These are phyloP conservation scores for Drosera spatulata DNA, from an alignment of 179 eudicot genomes.

Conservation along the genomic window DNA sequence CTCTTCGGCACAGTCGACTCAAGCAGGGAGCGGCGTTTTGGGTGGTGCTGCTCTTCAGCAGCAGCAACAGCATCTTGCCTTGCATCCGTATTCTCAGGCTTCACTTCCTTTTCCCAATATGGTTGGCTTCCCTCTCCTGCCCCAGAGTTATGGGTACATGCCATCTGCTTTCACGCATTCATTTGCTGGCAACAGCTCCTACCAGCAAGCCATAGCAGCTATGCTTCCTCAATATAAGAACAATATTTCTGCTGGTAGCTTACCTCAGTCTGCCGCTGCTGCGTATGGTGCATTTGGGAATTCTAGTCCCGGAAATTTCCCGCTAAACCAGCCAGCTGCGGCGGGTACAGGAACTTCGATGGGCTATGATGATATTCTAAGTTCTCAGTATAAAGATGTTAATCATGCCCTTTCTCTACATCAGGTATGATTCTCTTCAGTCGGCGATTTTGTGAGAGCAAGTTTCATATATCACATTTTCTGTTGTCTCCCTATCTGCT, in stretches of 20 bases:
- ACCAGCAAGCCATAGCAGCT: conserved; percentile 74
- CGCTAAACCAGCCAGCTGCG: conserved; percentile 61
- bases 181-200: conserved; percentile 56
- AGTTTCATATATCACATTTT: neutral
- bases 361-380: conserved; percentile 59
- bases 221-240: conserved; percentile 75
- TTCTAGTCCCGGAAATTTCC: conserved; percentile 63
- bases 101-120: conserved; percentile 60
- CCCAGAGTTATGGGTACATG: conserved; percentile 74
- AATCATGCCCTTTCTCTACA: conserved; percentile 74
- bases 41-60: conserved; percentile 57
- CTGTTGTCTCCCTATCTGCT: no score
- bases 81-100: conserved; percentile 71
- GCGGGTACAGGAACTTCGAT: conserved; percentile 48
- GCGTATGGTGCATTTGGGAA: conserved; percentile 83
- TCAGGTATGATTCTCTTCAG: conserved; percentile 35
- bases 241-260: conserved; percentile 55
- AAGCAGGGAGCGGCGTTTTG: conserved; percentile 47
- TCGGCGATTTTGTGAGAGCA: neutral
- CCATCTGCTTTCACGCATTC: conserved; percentile 84
- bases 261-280: conserved; percentile 74
- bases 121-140: conserved; percentile 71
- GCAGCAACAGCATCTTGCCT: conserved; percentile 41
- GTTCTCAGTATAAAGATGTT: conserved; percentile 78
- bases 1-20: conserved; percentile 50